Evolutionary conservation across 1,284 basidiomycete genomes (phyloP).

Genomic region (Pseudozyma sp.): DNA sequence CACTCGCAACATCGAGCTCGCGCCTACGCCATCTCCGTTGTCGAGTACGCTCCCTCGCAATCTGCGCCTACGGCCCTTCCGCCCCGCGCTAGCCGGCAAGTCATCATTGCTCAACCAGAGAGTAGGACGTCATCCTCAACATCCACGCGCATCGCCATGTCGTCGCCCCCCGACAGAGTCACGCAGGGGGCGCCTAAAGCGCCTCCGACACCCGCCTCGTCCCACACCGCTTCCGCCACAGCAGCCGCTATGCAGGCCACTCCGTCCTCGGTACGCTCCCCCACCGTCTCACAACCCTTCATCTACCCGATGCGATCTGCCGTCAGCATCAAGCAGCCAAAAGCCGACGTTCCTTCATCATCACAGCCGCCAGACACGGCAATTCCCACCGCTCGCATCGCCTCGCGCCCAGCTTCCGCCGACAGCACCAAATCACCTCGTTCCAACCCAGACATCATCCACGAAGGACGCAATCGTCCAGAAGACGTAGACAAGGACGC

Average conservation of each 20-base stretch:
- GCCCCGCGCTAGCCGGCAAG: no score
- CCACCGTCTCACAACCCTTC: conserved; percentile 52
- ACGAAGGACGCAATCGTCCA: conserved; percentile 31
- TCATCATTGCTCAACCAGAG: no score
- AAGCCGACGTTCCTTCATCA: conserved; percentile 12
- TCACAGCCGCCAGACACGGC: conserved; percentile 7
- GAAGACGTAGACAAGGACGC: conserved; percentile 39
- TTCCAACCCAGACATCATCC: conserved; percentile 12
- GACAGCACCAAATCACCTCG: conserved; percentile 10
- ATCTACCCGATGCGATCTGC: conserved; percentile 63
- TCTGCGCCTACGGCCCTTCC: no score
- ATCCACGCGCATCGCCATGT: conserved; percentile 12
- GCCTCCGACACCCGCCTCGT: conserved; percentile 9
- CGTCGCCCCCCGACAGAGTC: conserved; percentile 21
- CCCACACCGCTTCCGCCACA: conserved; percentile 3
- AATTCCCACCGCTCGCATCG: conserved; percentile 3
- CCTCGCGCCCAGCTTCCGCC: conserved; percentile 18
- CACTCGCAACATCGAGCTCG: no score
- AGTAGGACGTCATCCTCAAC: neutral
- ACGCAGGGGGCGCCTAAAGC: conserved; percentile 1
- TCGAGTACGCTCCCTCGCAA: no score
- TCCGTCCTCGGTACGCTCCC: conserved; percentile 29
- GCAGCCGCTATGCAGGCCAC: conserved; percentile 10
- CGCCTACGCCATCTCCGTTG: no score
- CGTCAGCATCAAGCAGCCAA: conserved; percentile 57